Conservation (phyloP, 257 asterid species). For the Lithospermum erythrorhizon region DNA sequence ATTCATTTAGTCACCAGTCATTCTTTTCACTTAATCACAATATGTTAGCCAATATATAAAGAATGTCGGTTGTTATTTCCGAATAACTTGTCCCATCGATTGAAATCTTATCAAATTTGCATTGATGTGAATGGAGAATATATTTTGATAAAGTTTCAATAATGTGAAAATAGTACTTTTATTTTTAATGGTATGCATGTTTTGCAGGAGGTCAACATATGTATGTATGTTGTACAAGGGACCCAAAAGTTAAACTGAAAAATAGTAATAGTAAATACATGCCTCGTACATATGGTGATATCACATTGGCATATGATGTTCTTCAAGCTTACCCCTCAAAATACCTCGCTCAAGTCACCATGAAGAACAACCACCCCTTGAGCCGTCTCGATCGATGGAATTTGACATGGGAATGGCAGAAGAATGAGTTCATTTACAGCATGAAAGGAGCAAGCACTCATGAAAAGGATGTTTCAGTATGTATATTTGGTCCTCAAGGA, state of each 20-base stretch:
- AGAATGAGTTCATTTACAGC: conserved; percentile 48
- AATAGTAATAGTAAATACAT: conserved; percentile 9
- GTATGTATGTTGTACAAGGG: conserved; percentile 35
- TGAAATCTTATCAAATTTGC: too few species aligned
- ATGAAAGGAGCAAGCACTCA: conserved; percentile 57
- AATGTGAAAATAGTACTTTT: neutral
- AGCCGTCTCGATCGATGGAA: conserved; percentile 50
- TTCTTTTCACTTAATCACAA: too few species aligned
- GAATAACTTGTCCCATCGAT: too few species aligned
- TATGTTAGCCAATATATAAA: too few species aligned
- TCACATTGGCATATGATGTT: conserved; percentile 53
- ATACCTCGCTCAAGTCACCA: conserved; percentile 52
- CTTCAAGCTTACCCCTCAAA: conserved; percentile 24
- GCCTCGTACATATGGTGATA: conserved; percentile 39
- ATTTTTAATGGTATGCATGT: neutral
- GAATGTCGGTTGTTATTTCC: too few species aligned
- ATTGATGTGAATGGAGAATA: too few species aligned
- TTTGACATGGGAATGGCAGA: conserved; percentile 62
- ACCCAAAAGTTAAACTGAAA: conserved; percentile 21
- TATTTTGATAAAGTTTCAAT: neutral
- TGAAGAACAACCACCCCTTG: conserved; percentile 40
- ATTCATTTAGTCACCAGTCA: too few species aligned
- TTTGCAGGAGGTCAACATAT: conserved; percentile 25
- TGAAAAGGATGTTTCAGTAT: conserved; percentile 30
- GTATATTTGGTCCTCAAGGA: conserved; percentile 51